phyloP scores from a whole-genome alignment of 2,329 filamentous ascomycete species.

The Diplodia mutila region DNA sequence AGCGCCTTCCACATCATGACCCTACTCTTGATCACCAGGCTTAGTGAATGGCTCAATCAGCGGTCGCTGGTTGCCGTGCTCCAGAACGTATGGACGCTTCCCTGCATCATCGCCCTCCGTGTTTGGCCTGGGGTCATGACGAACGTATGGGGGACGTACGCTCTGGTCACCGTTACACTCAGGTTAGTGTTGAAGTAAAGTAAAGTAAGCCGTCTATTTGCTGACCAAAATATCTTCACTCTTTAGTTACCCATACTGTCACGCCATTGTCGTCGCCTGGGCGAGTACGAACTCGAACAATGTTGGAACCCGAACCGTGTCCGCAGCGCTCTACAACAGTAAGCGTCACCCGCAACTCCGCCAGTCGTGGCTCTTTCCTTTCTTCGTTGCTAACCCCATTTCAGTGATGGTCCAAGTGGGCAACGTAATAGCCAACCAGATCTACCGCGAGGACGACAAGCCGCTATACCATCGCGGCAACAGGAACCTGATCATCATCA shows the following conservation, averaged over 20 bases:
- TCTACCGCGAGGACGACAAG: constrained; percentile 54
- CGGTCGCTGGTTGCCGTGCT: constrained; percentile 53
- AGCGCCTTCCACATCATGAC: constrained; percentile 45
- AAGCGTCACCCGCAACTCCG: not conserved
- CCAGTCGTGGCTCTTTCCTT: not conserved
- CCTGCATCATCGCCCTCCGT: constrained; percentile 59
- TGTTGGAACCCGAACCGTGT: constrained; percentile 46
- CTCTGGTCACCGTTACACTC: constrained; percentile 53
- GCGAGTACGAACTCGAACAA: constrained; percentile 45
- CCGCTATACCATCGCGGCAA: constrained; percentile 52
- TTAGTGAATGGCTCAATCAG: constrained; percentile 53
- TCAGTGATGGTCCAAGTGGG: constrained; percentile 51
- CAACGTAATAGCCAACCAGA: constrained; percentile 52
- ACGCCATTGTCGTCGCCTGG: constrained; percentile 48
- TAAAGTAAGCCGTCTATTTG: no score
- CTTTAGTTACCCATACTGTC: constrained; percentile 56
- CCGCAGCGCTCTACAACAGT: constrained; percentile 46
- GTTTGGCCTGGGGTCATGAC: constrained; percentile 49
- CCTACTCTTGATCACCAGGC: constrained; percentile 49
- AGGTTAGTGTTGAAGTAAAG: constrained; percentile 27
- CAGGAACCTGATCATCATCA: constrained; percentile 39
- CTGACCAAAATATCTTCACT: no score
- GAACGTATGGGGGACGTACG: constrained; percentile 57
- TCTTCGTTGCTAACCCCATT: constrained; percentile 26
- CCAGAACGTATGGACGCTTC: constrained; percentile 63